Evolutionary conservation across 2,329 filamentous ascomycete species (phyloP), one percentile per base, ranked within the genome.

Genomic region (Zopfia rhizophila): DNA sequence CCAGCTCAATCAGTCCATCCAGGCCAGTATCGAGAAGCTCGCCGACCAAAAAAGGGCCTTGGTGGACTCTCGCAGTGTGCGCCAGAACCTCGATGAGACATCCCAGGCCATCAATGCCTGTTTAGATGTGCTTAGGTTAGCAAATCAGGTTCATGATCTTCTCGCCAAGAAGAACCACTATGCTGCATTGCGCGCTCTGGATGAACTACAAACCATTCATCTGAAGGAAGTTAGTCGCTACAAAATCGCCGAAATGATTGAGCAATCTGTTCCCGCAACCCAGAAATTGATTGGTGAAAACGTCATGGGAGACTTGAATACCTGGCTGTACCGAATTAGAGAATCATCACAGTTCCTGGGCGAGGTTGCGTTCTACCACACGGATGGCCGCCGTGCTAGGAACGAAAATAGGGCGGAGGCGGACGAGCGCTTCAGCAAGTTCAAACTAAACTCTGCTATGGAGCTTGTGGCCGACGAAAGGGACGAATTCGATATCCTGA

Each of bases 321-420:
- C 91, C 1, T 99, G 94, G 94, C 79, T 99, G 7, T 99, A 89
- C 65, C 87, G 90, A 16, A 96, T 99, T 53, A 86, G 94, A 61
- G 94, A 99, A 72, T 96, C 91, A 13, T 97, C 94, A 1, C 93
- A 97, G 60, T 97, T 96, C 54, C 76, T 99, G 6, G 94, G 94
- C 4, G 94, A 99, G 69, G 90, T 99, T 5, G 92, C 94, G 3
- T 95, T 99, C 67, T 97, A 95, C 65, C 91, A 97, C 65, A 99
- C 94, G 0, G 89, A 97, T 61, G 83, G 95, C 67, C 85, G 94
- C 31, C 84, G 93, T 53, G 84, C 85, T 17, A 83, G 93, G 38
- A 91, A 96, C 64, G 89, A 91, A 66, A 88, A 95, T 62, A 84
- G 94, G 14, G 83, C 88, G 7, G 89, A 96, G 55, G 81, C 85